phyloP scores from a whole-genome alignment of 2,329 filamentous ascomycete genomes.

The Penicillium corylophilum region DNA sequence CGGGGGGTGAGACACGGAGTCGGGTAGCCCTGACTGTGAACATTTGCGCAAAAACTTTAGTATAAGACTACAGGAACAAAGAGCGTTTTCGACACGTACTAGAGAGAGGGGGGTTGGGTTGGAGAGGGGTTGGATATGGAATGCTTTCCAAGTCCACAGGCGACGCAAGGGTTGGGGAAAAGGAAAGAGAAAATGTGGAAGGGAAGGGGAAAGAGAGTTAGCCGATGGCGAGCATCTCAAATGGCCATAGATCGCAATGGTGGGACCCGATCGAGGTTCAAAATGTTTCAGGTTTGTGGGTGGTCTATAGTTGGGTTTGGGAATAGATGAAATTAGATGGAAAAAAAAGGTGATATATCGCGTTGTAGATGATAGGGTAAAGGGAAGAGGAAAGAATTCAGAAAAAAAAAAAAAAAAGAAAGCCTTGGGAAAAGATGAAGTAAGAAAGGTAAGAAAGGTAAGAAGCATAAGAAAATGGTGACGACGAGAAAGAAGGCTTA shows the following conservation, averaged over 20 bases:
- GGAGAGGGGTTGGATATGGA: slow-evolving; percentile 10
- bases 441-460: slow-evolving; percentile 1
- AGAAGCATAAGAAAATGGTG: slow-evolving; percentile 20
- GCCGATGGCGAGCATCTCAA: slow-evolving; percentile 20
- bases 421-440: slow-evolving; percentile 7
- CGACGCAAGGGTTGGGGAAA: slow-evolving; percentile 17
- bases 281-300: not conserved
- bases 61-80: slow-evolving; percentile 8
- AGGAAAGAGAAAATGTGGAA: slow-evolving; percentile 10
- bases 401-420: not conserved
- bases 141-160: slow-evolving; percentile 5
- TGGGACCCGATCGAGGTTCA: not conserved
- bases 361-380: not conserved
- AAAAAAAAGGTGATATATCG: not conserved
- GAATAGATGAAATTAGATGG: not conserved
- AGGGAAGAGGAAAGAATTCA: not conserved
- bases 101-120: slow-evolving; percentile 9
- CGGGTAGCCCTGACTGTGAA: slow-evolving; percentile 20
- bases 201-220: slow-evolving; percentile 15
- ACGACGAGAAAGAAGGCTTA: slow-evolving; percentile 33
- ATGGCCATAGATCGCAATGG: not conserved
- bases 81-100: slow-evolving; percentile 4
- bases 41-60: slow-evolving; percentile 18
- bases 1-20: slow-evolving; percentile 14
- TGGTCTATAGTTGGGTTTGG: not conserved